Evolutionary conservation across 768 basidiomycete species (phyloP).

Genomic region (Lactifluus hygrophoroides): DNA sequence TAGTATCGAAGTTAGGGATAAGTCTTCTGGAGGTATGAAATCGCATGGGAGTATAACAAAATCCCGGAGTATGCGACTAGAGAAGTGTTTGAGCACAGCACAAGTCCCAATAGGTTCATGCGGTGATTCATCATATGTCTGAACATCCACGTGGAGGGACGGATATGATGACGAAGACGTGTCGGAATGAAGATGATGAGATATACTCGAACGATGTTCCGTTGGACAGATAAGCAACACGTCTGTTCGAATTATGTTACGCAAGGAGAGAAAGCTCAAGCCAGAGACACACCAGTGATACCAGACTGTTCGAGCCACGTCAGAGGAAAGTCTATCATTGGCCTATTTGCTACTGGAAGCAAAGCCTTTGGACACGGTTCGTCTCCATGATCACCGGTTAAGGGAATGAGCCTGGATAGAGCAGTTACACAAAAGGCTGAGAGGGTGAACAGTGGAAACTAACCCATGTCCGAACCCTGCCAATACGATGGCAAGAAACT

Average conservation of each 20-base stretch:
- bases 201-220: conserved; percentile 63
- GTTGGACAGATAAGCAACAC: conserved; percentile 81
- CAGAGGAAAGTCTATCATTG: conserved; percentile 76
- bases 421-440: background rate
- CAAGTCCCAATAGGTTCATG: conserved; percentile 64
- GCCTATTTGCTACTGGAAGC: conserved; percentile 79
- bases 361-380: conserved; percentile 81
- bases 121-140: conserved; percentile 69
- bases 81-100: conserved; percentile 67
- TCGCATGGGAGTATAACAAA: conserved; percentile 90
- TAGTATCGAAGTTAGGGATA: conserved; percentile 62
- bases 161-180: conserved; percentile 50
- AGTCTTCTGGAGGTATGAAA: conserved; percentile 67
- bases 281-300: conserved; percentile 52
- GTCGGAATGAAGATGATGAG: conserved; percentile 79
- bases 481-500: conserved; percentile 83
- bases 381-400: conserved; percentile 69
- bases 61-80: conserved; percentile 67
- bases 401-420: conserved; percentile 51
- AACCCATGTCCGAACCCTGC: conserved; percentile 92
- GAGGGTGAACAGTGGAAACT: conserved; percentile 23
- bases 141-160: conserved; percentile 64
- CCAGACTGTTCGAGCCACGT: conserved; percentile 85
- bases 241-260: conserved; percentile 38
- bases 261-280: conserved; percentile 11